These are phyloP conservation scores for Setomelanomma holmii DNA, from an alignment of 2,329 filamentous ascomycete species.

Conservation along the genomic window DNA sequence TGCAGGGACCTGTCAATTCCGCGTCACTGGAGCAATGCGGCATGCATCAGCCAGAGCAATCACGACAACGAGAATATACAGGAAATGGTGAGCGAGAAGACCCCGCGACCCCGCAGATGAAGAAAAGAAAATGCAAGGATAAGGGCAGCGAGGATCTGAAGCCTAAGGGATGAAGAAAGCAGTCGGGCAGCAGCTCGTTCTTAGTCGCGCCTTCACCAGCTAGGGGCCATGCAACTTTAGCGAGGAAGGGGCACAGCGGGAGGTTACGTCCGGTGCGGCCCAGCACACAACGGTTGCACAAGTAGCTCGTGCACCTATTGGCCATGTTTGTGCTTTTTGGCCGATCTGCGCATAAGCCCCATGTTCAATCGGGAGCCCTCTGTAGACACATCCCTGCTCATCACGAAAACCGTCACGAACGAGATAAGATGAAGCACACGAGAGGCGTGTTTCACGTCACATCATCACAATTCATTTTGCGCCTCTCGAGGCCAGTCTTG, in stretches of 20 bases:
- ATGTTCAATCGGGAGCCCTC: slow-evolving; percentile 5
- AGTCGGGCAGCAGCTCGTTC: slow-evolving; percentile 21
- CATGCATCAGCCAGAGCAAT: slow-evolving; percentile 2
- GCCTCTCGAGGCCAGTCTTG: neutral
- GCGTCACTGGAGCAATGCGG: slow-evolving; percentile 27
- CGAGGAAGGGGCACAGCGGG: slow-evolving; percentile 19
- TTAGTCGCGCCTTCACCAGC: slow-evolving; percentile 5
- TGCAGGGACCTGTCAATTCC: slow-evolving; percentile 17
- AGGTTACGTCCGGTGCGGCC: slow-evolving; percentile 13
- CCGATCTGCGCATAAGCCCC: slow-evolving; percentile 6
- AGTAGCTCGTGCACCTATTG: slow-evolving; percentile 15
- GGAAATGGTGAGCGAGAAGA: neutral
- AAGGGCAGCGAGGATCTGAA: neutral
- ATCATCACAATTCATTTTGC: neutral
- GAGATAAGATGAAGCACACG: slow-evolving; percentile 6
- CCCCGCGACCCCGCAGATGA: neutral
- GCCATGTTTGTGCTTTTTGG: slow-evolving; percentile 13
- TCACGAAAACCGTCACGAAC: slow-evolving; percentile 15
- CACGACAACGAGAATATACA: neutral
- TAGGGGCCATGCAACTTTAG: slow-evolving; percentile 18
- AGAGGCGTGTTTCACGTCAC: neutral
- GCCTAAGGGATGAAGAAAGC: slow-evolving; percentile 12
- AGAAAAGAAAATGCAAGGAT: neutral
- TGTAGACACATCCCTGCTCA: slow-evolving; percentile 17
- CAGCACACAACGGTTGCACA: slow-evolving; percentile 19